A percentile compares a stretch with the other conserved stretches of the same genome.
Evolutionary conservation across 306 rosid species (phyloP).

Genomic region (Lathyrus oleraceus): DNA sequence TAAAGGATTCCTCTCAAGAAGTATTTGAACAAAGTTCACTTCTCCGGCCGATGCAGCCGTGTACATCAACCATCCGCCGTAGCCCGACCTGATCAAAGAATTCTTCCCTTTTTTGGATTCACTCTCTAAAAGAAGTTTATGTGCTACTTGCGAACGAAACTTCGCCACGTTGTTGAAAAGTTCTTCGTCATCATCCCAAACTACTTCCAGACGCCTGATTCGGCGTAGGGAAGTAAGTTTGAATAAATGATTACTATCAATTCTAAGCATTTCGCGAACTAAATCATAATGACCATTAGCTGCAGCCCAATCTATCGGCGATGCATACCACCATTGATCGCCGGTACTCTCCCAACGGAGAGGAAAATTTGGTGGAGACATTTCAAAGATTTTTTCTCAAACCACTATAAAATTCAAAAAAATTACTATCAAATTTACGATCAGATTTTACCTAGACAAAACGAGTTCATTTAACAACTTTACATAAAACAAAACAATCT

Average conservation of each 20-base stretch:
- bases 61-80: slow-evolving; percentile 98
- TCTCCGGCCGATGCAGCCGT: slow-evolving; percentile 98
- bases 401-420: slow-evolving; percentile 19
- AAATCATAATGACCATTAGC: slow-evolving; percentile 96
- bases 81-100: slow-evolving; percentile 78
- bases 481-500: background rate
- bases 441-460: background rate
- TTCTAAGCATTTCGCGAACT: slow-evolving; percentile 76
- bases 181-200: slow-evolving; percentile 93
- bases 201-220: slow-evolving; percentile 84
- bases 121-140: slow-evolving; percentile 65
- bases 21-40: slow-evolving; percentile 49
- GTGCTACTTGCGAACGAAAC: slow-evolving; percentile 69
- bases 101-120: slow-evolving; percentile 65
- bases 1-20: slow-evolving; percentile 46
- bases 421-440: background rate
- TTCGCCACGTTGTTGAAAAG: slow-evolving; percentile 75
- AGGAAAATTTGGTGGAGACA: slow-evolving; percentile 90
- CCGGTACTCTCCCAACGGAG: slow-evolving; percentile 99
- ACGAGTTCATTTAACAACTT: background rate
- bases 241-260: slow-evolving; percentile 88
- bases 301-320: slow-evolving; percentile 96
- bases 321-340: slow-evolving; percentile 99
- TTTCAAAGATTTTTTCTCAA: slow-evolving; percentile 33
- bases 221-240: slow-evolving; percentile 92